A percentile compares a stretch with the other conserved stretches of the same genome.
phyloP scores from a whole-genome alignment of 108 stramenopile genomes.

The Aurantiochytrium sp. region DNA sequence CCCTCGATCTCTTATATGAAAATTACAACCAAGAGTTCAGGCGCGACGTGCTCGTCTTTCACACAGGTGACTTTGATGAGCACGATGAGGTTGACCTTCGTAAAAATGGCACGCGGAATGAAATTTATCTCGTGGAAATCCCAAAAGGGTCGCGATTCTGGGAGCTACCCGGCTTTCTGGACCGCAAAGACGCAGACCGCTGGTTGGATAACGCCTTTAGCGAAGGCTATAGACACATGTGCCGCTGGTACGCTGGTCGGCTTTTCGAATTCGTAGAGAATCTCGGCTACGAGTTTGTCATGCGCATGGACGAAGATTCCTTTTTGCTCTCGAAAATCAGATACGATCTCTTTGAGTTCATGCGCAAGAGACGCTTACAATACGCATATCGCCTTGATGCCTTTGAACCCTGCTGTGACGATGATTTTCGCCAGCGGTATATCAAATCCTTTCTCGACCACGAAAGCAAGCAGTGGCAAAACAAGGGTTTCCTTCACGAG shows the following conservation, averaged over 20 bases:
- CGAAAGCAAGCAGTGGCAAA: constrained; percentile 27
- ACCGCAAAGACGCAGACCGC: not conserved
- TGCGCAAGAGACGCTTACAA: constrained; percentile 39
- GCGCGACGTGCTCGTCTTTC: not conserved
- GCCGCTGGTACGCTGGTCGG: constrained; percentile 64
- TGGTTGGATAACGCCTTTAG: not conserved
- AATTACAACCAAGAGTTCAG: not conserved
- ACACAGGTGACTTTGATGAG: not conserved
- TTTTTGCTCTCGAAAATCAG: constrained; percentile 55
- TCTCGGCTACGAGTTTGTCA: constrained; percentile 54
- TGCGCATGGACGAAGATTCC: constrained; percentile 72
- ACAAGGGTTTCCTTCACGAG: not conserved
- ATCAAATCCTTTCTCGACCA: not conserved
- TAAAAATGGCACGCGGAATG: not conserved
- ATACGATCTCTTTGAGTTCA: constrained; percentile 65
- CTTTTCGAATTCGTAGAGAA: constrained; percentile 56
- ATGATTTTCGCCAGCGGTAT: constrained; percentile 23
- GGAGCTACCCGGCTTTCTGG: not conserved
- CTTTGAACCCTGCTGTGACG: constrained; percentile 53
- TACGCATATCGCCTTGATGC: constrained; percentile 65
- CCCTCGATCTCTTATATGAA: not conserved
- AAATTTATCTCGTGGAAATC: not conserved
- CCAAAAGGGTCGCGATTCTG: not conserved
- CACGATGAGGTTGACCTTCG: not conserved
- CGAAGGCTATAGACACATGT: constrained; percentile 59